These are phyloP conservation scores for Heterobasidion occidentale DNA, from an alignment of 1,284 basidiomycete genomes.

Conservation along the genomic window DNA sequence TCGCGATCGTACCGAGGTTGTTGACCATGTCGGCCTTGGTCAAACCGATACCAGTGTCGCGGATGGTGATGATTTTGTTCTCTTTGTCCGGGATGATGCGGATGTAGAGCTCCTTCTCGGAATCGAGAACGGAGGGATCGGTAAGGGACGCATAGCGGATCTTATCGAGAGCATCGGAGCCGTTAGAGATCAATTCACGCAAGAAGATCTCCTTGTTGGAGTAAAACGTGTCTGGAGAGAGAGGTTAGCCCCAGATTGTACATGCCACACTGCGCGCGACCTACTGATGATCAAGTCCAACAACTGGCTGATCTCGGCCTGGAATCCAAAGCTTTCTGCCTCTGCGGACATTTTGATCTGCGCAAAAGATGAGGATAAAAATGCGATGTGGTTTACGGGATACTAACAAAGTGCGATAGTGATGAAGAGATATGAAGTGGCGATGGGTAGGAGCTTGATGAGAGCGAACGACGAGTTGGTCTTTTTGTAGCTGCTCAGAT, in stretches of 20 bases:
- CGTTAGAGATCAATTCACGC: conserved; percentile 90
- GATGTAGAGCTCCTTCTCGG: conserved; percentile 87
- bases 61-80: conserved; percentile 87
- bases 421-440: conserved; percentile 3
- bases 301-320: conserved; percentile 95
- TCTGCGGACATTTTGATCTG: conserved; percentile 49
- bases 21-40: conserved; percentile 98
- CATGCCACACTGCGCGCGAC: conserved; percentile 18
- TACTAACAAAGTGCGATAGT: background rate
- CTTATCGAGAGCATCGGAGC: conserved; percentile 95
- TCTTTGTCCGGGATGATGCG: conserved; percentile 94
- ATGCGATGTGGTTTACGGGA: conserved; percentile 1
- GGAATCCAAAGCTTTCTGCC: conserved; percentile 80
- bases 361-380: conserved; percentile 9
- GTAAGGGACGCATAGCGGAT: conserved; percentile 92
- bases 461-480: background rate
- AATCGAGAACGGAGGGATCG: conserved; percentile 81
- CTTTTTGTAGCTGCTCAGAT: conserved; percentile 7
- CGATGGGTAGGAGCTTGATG: background rate
- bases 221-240: conserved; percentile 84
- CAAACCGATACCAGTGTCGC: conserved; percentile 98
- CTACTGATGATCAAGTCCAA: conserved; percentile 87
- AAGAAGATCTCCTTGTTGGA: conserved; percentile 99
- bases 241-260: conserved; percentile 4
- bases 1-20: conserved; percentile 99